Conservation (phyloP, 306 rosid genomes). For the Morella rubra region DNA sequence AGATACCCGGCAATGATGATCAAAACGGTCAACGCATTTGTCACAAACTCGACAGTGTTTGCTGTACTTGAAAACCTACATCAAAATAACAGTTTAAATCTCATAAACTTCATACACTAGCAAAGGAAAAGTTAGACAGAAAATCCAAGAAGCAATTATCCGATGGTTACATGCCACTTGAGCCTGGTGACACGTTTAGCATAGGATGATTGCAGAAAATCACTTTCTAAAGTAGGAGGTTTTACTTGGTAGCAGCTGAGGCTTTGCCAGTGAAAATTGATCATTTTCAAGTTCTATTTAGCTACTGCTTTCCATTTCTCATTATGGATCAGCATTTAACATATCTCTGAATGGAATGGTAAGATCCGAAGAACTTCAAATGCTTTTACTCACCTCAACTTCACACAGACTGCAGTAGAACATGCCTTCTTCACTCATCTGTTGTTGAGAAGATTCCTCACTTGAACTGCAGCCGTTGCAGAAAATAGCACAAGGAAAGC, state of each 20-base stretch:
- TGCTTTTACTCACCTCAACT: constrained; percentile 78
- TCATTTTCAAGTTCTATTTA: constrained; percentile 7
- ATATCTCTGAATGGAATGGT: neutral
- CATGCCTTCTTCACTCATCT: constrained; percentile 91
- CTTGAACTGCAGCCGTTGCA: constrained; percentile 55
- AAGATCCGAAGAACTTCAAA: constrained; percentile 12
- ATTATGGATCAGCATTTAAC: constrained; percentile 6
- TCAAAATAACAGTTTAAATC: constrained; percentile 16
- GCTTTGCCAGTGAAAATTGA: constrained; percentile 14
- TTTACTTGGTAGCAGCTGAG: constrained; percentile 8
- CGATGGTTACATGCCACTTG: constrained; percentile 6
- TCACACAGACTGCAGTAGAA: constrained; percentile 97
- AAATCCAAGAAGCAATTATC: constrained; percentile 8
- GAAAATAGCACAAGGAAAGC: constrained; percentile 73
- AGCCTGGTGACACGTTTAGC: constrained; percentile 5
- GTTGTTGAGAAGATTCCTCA: constrained; percentile 59
- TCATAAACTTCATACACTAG: constrained; percentile 8
- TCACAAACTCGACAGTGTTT: constrained; percentile 98
- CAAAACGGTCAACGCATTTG: constrained; percentile 88
- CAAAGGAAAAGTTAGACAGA: constrained; percentile 4
- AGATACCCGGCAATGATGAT: constrained; percentile 97
- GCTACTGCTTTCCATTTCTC: neutral
- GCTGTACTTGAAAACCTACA: constrained; percentile 95
- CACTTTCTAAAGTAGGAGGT: constrained; percentile 14
- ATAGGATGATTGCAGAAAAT: constrained; percentile 10